Evolutionary conservation across 2,329 filamentous ascomycete genomes (phyloP), one percentile per base, ranked within the genome.

Genomic region (Drechmeria coniospora): DNA sequence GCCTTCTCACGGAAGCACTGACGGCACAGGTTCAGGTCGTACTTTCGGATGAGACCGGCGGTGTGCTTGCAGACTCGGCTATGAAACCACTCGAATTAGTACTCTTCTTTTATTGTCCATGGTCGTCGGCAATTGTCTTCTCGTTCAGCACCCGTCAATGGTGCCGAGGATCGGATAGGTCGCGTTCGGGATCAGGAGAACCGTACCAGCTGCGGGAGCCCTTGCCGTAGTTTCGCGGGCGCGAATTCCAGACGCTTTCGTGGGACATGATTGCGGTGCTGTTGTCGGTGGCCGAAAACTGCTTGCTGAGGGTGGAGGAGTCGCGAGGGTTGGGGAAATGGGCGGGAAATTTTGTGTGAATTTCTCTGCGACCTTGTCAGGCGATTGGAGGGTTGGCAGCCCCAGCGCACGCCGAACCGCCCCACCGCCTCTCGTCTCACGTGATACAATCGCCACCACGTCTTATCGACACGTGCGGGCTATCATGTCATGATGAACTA

Each of bases 11-110:
- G 68, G 70, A 78, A 79, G 68, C 74, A 79, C 59, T 79, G 74
- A 70, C 74, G 73, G 72, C 74, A 79, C 56, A 79, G 73, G 65
- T 92, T 83, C 50, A 94, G 74, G 57, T 90, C 87, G 70, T 98
- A 98, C 72, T 98, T 98, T 72, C 90, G 86, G 76, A 98, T 93
- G 49, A 98, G 77, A 92, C 90, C 90, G 55, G 90, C 87, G 57
- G 74, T 77, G 80, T 98, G 87, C 57, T 84, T 83, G 82, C 68
- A 74, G 54, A 73, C 65, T 41, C 68, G 68, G 68, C 68, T 73
- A 43, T 42, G 43, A 25, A 40, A 21, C 36, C 12, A n/a, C 13
- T 11, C 25, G 20, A 9, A 11, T 23, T 32, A 17, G 26, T 26
- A 10, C 7, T 10, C 27, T 15, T 15, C 15, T 26, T 36, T 24